Evolutionary conservation across 73 alveolate species (phyloP).

Genomic region (Stentor roeselii): DNA sequence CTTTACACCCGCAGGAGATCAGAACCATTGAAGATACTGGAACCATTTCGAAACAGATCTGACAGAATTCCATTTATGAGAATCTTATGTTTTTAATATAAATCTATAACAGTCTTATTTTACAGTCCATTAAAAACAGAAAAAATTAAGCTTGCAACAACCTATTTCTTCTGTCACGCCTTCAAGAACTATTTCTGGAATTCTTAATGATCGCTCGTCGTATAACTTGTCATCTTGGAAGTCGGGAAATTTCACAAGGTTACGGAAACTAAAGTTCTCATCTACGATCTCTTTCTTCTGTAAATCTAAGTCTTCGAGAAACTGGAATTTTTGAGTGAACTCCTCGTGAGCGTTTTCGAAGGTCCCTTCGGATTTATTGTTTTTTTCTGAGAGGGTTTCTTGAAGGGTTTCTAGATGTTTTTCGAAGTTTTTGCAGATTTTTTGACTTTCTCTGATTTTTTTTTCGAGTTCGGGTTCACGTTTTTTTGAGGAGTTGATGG

Average conservation of each 20-base stretch:
- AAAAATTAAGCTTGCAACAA: not conserved
- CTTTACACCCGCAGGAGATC: slow-evolving; percentile 1
- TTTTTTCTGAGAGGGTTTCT: not conserved
- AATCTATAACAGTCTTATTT: too few relatives aligned
- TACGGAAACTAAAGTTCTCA: not conserved
- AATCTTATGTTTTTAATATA: too few relatives aligned
- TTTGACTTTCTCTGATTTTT: not conserved
- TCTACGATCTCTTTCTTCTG: not conserved
- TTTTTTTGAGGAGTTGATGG: not conserved
- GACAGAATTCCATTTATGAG: slow-evolving; percentile 12
- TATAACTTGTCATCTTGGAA: not conserved
- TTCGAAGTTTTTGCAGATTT: not conserved
- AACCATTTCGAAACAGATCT: not conserved
- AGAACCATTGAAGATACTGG: not conserved
- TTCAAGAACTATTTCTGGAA: not conserved
- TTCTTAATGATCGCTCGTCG: not conserved
- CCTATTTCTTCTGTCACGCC: not conserved
- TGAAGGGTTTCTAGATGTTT: not conserved
- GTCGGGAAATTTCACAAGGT: not conserved
- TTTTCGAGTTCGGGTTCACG: not conserved
- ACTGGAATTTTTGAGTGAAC: not conserved
- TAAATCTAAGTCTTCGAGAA: not conserved
- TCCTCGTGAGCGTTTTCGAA: not conserved
- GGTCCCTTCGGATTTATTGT: not conserved
- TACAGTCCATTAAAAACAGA: not conserved